Conservation (phyloP, 2,329 filamentous ascomycete species). For the Harringtonia aguacate region DNA sequence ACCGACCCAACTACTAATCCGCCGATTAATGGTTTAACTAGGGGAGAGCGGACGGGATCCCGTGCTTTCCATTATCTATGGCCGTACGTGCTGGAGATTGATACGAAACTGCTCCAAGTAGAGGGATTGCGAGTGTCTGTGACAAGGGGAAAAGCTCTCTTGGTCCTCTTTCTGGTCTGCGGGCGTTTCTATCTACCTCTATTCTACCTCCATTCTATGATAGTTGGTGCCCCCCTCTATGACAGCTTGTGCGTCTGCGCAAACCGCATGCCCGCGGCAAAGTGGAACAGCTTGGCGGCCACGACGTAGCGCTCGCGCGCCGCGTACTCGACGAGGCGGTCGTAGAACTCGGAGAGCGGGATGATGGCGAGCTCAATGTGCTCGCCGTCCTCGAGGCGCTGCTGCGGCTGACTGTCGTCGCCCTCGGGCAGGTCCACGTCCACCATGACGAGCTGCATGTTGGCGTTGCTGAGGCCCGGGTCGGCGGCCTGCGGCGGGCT, state of each 20-base stretch:
- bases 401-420: constrained; percentile 40
- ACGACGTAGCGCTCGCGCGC: constrained; percentile 39
- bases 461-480: constrained; percentile 48
- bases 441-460: constrained; percentile 51
- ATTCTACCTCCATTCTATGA: neutral
- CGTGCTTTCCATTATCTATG: too few relatives aligned
- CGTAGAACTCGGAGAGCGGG: constrained; percentile 44
- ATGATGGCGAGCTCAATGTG: constrained; percentile 50
- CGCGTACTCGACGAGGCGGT: constrained; percentile 35
- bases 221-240: neutral
- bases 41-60: too few relatives aligned
- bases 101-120: too few relatives aligned
- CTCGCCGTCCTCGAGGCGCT: constrained; percentile 50
- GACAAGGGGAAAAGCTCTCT: too few relatives aligned
- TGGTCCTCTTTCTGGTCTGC: too few relatives aligned
- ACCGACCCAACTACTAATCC: too few relatives aligned
- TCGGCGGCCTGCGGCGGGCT: constrained; percentile 45
- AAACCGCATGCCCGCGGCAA: constrained; percentile 46
- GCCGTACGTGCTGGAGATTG: too few relatives aligned
- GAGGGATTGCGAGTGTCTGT: too few relatives aligned
- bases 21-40: too few relatives aligned
- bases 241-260: constrained; percentile 23
- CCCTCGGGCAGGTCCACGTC: constrained; percentile 42
- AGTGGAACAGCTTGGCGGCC: constrained; percentile 49
- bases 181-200: too few relatives aligned